Conservation (phyloP, 176 grass and related monocot species). For the Eleusine indica region DNA sequence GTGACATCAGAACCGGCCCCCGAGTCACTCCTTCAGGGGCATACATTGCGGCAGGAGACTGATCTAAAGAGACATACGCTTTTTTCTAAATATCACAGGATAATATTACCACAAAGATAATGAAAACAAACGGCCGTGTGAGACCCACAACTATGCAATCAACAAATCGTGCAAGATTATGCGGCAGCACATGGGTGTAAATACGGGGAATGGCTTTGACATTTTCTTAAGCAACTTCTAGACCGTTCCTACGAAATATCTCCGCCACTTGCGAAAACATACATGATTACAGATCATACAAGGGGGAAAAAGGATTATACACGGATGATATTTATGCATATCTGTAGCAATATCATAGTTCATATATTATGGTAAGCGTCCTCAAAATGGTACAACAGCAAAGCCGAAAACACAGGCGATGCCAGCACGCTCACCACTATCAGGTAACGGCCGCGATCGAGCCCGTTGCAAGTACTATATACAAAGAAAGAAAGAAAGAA, state of each 20-base stretch:
- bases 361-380: constrained; percentile 50
- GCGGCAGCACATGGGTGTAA: neutral
- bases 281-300: neutral
- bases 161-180: constrained; percentile 13
- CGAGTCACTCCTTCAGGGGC: neutral
- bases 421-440: constrained; percentile 45
- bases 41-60: constrained; percentile 1
- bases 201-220: neutral
- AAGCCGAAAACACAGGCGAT: constrained; percentile 30
- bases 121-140: neutral
- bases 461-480: constrained; percentile 37
- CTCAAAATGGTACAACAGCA: constrained; percentile 50
- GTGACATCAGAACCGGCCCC: neutral
- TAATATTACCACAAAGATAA: neutral
- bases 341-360: constrained; percentile 32
- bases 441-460: constrained; percentile 20
- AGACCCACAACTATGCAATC: constrained; percentile 4
- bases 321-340: constrained; percentile 26
- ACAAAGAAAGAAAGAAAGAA: constrained; percentile 39
- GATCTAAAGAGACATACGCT: neutral
- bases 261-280: neutral
- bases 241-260: constrained; percentile 4
- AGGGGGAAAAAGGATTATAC: neutral
- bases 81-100: constrained; percentile 7
- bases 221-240: neutral